Evolutionary conservation across 352 stramenopile species (phyloP).

Genomic region (Globisporangium spiculum): DNA sequence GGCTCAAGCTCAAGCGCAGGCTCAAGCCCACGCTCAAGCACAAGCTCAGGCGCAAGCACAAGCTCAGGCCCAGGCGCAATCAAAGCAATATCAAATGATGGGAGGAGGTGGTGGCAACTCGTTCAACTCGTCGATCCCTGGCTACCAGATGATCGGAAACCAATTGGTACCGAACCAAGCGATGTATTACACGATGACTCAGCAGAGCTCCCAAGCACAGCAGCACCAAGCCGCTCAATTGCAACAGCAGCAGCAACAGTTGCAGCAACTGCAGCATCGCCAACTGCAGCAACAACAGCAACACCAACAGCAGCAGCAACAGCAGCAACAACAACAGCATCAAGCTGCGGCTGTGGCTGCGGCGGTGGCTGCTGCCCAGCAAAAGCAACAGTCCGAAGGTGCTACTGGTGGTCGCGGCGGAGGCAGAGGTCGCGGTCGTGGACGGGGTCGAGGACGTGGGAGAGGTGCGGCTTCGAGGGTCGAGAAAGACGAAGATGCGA

Average conservation of each 20-base stretch:
- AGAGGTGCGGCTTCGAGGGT: conserved; percentile 10
- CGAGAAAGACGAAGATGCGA: conserved; percentile 29
- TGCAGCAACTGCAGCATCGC: conserved; percentile 26
- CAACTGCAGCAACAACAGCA: conserved; percentile 28
- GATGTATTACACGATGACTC: conserved; percentile 54
- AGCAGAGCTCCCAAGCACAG: conserved; percentile 36
- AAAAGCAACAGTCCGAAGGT: conserved; percentile 15
- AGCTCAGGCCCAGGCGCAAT: conserved; percentile 36
- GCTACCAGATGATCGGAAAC: conserved; percentile 66
- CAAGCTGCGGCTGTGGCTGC: conserved; percentile 19
- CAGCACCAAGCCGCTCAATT: conserved; percentile 28
- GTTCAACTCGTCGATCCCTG: conserved; percentile 47
- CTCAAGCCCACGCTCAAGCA: conserved; percentile 19
- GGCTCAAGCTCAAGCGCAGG: conserved; percentile 22
- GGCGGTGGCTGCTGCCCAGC: conserved; percentile 10
- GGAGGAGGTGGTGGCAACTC: conserved; percentile 32
- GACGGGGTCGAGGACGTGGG: conserved; percentile 17
- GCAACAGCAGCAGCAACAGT: conserved; percentile 27
- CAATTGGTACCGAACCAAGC: conserved; percentile 57
- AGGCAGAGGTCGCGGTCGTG: conserved; percentile 11
- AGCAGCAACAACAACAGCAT: conserved; percentile 19
- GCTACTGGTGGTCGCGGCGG: conserved; percentile 7
- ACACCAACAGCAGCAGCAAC: conserved; percentile 22
- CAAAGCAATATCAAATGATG: conserved; percentile 71
- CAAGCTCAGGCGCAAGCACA: conserved; percentile 23